Conservation (phyloP, 2,329 filamentous ascomycete genomes). For the Furcasterigmium sp. region DNA sequence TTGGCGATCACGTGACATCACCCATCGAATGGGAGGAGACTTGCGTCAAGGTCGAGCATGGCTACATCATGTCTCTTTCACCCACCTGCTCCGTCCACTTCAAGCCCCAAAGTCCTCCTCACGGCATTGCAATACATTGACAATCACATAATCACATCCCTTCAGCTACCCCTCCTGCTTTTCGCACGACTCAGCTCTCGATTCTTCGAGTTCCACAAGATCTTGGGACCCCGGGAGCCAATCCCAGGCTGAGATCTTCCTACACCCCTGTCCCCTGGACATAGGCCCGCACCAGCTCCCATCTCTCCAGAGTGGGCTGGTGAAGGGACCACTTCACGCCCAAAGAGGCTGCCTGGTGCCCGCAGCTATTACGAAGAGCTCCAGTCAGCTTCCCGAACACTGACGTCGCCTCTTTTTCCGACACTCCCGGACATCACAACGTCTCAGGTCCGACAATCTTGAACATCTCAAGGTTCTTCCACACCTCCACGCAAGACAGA, state of each 20-base stretch:
- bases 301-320: background rate
- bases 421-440: background rate
- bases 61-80: too few relatives aligned
- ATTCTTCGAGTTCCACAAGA: background rate
- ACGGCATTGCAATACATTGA: too few relatives aligned
- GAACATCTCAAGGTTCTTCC: background rate
- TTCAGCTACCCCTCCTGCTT: too few relatives aligned
- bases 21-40: too few relatives aligned
- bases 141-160: too few relatives aligned
- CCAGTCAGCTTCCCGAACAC: constrained; percentile 6
- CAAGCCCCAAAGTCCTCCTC: too few relatives aligned
- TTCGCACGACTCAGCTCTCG: too few relatives aligned
- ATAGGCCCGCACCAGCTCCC: background rate
- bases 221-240: background rate
- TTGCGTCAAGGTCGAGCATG: too few relatives aligned
- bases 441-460: background rate
- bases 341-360: background rate
- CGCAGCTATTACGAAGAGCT: constrained; percentile 6
- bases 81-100: too few relatives aligned
- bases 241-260: background rate
- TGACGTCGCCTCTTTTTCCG: background rate
- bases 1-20: too few relatives aligned
- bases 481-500: too few relatives aligned
- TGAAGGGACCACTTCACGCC: background rate
- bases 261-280: background rate